phyloP scores from a whole-genome alignment of 2,329 filamentous ascomycete species.

The Metarhizium brunneum region DNA sequence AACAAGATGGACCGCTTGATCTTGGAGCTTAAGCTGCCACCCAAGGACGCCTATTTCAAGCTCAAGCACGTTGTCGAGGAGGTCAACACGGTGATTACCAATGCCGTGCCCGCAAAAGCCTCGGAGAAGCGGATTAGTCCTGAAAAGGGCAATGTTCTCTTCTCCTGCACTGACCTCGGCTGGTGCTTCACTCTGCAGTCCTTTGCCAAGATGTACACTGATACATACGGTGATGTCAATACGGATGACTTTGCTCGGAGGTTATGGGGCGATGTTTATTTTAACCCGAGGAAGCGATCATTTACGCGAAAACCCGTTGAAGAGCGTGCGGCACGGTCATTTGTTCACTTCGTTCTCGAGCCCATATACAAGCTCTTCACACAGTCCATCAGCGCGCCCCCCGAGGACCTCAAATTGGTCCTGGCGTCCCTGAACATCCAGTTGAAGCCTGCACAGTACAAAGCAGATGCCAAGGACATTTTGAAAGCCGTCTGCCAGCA shows the following conservation, averaged over 20 bases:
- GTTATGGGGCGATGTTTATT: slow-evolving; percentile 95
- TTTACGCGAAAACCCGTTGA: slow-evolving; percentile 86
- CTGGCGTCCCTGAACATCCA: slow-evolving; percentile 71
- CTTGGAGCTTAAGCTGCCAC: slow-evolving; percentile 85
- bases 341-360: slow-evolving; percentile 90
- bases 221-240: slow-evolving; percentile 76
- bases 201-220: slow-evolving; percentile 93
- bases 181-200: slow-evolving; percentile 96
- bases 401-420: slow-evolving; percentile 72
- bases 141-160: slow-evolving; percentile 96
- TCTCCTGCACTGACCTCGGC: slow-evolving; percentile 84
- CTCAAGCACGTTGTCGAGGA: slow-evolving; percentile 97
- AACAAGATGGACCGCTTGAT: slow-evolving; percentile 98
- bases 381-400: slow-evolving; percentile 85
- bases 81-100: slow-evolving; percentile 92
- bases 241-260: slow-evolving; percentile 72
- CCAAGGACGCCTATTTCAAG: slow-evolving; percentile 96
- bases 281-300: slow-evolving; percentile 79
- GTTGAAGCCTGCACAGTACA: slow-evolving; percentile 88
- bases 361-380: slow-evolving; percentile 97
- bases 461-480: slow-evolving; percentile 78
- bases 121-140: slow-evolving; percentile 77
- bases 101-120: slow-evolving; percentile 70
- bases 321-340: slow-evolving; percentile 71
- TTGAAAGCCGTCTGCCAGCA: slow-evolving; percentile 86